Evolutionary conservation across 2,329 filamentous ascomycete genomes (phyloP).

Genomic region (Trichophyton mentagrophytes): DNA sequence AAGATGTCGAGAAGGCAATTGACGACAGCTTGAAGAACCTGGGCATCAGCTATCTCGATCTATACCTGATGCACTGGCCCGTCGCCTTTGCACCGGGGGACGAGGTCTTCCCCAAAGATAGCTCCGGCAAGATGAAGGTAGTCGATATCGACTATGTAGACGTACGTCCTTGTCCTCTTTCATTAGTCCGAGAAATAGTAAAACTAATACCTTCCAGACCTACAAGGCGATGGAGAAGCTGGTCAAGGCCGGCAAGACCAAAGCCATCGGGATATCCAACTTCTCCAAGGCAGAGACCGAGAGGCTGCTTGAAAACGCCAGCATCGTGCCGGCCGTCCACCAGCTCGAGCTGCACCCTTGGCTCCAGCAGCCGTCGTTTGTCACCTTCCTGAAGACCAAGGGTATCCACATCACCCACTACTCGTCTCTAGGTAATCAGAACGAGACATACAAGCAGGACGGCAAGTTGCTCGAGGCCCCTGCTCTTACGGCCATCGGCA

Average conservation of each 20-base stretch:
- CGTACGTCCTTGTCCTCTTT: constrained; percentile 18
- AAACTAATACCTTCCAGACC: constrained; percentile 26
- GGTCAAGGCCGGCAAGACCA: constrained; percentile 44
- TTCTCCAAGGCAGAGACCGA: constrained; percentile 13
- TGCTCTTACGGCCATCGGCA: constrained; percentile 37
- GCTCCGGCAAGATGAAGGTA: constrained; percentile 31
- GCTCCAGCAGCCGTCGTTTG: constrained; percentile 39
- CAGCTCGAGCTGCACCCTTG: constrained; percentile 44
- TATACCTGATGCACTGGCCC: constrained; percentile 59
- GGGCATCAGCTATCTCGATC: constrained; percentile 53
- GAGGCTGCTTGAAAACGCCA: constrained; percentile 16
- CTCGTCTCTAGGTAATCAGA: constrained; percentile 44
- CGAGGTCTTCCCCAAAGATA: constrained; percentile 35
- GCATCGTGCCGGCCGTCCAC: constrained; percentile 36
- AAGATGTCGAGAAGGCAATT: constrained; percentile 50
- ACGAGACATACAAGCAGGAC: constrained; percentile 36
- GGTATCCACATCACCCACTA: constrained; percentile 45
- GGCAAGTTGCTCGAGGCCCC: constrained; percentile 40
- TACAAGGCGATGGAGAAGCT: constrained; percentile 54
- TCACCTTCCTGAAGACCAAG: constrained; percentile 37
- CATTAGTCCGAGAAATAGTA: neutral
- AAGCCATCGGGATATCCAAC: constrained; percentile 51
- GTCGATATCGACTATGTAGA: constrained; percentile 39
- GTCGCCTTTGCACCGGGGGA: constrained; percentile 41
- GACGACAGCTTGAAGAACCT: constrained; percentile 50